phyloP scores from a whole-genome alignment of 2,329 filamentous ascomycete species.

The Cytospora schulzeri region DNA sequence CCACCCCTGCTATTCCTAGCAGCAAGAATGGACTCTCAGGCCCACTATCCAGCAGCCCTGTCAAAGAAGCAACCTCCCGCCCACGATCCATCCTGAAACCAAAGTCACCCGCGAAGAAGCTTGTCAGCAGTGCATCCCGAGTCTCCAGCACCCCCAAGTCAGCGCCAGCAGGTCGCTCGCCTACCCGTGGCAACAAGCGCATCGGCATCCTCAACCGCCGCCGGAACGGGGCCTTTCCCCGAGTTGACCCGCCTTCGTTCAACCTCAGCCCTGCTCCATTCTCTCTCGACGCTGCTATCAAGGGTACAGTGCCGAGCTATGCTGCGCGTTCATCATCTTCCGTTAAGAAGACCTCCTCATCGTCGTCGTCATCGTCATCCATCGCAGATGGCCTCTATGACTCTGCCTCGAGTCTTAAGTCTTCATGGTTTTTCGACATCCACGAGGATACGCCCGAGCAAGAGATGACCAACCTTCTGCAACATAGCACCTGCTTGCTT shows the following conservation, averaged over 20 bases:
- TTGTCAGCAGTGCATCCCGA: constrained; percentile 47
- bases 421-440: constrained; percentile 89
- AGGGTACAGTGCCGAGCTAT: constrained; percentile 70
- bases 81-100: constrained; percentile 52
- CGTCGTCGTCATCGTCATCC: constrained; percentile 1
- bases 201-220: constrained; percentile 70
- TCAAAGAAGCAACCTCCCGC: constrained; percentile 37
- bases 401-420: constrained; percentile 51
- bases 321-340: constrained; percentile 44
- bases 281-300: constrained; percentile 81
- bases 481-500: constrained; percentile 83
- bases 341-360: constrained; percentile 31
- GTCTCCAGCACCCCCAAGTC: constrained; percentile 54
- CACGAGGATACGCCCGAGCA: constrained; percentile 90
- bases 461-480: constrained; percentile 88
- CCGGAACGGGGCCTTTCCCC: constrained; percentile 64
- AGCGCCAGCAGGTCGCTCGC: constrained; percentile 79
- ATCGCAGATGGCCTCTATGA: constrained; percentile 34
- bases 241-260: constrained; percentile 71
- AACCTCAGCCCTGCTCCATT: constrained; percentile 64
- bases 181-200: constrained; percentile 67
- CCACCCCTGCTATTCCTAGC: constrained; percentile 35
- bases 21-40: constrained; percentile 36
- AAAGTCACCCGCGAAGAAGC: constrained; percentile 53
- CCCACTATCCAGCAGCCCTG: constrained; percentile 35